Percentiles rank a stretch among this genome's conserved stretches.
Evolutionary conservation across 768 basidiomycete genomes (phyloP).

Genomic region (Tubosaeta sp.): DNA sequence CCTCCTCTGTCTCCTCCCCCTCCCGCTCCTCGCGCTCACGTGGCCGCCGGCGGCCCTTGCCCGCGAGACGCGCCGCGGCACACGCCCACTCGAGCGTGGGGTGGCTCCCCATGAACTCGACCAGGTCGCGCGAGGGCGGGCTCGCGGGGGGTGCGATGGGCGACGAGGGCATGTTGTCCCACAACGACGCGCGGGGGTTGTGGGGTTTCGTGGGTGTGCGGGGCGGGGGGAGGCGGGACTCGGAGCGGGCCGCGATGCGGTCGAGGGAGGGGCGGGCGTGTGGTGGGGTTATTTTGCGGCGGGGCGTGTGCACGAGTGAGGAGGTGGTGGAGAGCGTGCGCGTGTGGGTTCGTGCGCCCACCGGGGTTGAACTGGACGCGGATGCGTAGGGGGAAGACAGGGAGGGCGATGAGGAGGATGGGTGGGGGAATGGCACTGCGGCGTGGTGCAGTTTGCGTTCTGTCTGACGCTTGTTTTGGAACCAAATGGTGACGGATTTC

Average conservation of each 20-base stretch:
- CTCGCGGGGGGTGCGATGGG: slow-evolving; percentile 42
- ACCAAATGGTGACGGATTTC: slow-evolving; percentile 35
- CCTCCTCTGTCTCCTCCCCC: slow-evolving; percentile 56
- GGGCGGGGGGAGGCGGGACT: slow-evolving; percentile 27
- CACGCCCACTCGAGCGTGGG: slow-evolving; percentile 33
- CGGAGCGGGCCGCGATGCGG: slow-evolving; percentile 28
- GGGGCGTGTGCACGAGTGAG: slow-evolving; percentile 19
- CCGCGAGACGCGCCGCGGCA: slow-evolving; percentile 45
- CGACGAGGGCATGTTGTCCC: slow-evolving; percentile 34
- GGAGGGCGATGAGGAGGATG: slow-evolving; percentile 20
- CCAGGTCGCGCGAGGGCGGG: slow-evolving; percentile 29
- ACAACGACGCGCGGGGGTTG: slow-evolving; percentile 25
- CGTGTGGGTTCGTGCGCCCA: slow-evolving; percentile 34
- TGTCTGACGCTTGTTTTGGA: slow-evolving; percentile 36
- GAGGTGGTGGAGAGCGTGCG: slow-evolving; percentile 27
- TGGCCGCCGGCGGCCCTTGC: slow-evolving; percentile 33
- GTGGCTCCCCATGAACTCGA: slow-evolving; percentile 27
- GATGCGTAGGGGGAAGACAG: slow-evolving; percentile 11
- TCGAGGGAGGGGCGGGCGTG: slow-evolving; percentile 31
- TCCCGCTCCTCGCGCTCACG: slow-evolving; percentile 10
- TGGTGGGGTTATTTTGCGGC: slow-evolving; percentile 27
- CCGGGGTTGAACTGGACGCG: slow-evolving; percentile 21
- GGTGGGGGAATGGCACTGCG: slow-evolving; percentile 6
- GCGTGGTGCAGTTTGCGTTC: slow-evolving; percentile 47
- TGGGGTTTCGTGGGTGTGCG: slow-evolving; percentile 30